Percentiles rank a stretch among this genome's conserved stretches.
Conservation (phyloP, 192 early-diverging fungal species). For the Lunasporangiospora selenospora region DNA sequence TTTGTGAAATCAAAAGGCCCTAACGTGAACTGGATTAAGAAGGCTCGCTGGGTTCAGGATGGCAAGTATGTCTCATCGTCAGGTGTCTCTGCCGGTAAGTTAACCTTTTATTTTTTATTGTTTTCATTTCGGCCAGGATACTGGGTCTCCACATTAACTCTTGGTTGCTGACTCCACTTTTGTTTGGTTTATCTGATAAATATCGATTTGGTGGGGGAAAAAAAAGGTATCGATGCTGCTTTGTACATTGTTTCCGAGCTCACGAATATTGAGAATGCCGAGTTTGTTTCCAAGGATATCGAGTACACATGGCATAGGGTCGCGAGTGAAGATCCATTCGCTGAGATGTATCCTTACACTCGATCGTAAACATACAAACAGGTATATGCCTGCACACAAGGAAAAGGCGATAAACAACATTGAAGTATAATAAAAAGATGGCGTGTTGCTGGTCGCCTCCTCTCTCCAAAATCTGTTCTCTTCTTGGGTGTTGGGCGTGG, state of each 20-base stretch:
- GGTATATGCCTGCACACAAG: too few relatives aligned
- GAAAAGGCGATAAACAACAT: too few relatives aligned
- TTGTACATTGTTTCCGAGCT: constrained; percentile 28
- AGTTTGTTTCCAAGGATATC: constrained; percentile 13
- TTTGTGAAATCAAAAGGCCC: constrained; percentile 13
- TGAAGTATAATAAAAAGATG: too few relatives aligned
- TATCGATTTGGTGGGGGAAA: too few relatives aligned
- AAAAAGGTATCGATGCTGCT: constrained; percentile 43
- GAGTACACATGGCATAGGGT: constrained; percentile 46
- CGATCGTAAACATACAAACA: constrained; percentile 29
- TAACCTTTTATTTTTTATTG: neutral
- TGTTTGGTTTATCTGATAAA: too few relatives aligned
- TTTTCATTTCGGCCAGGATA: too few relatives aligned
- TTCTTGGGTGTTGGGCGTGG: too few relatives aligned
- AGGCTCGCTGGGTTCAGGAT: constrained; percentile 60
- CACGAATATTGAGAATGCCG: constrained; percentile 9
- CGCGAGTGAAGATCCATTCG: constrained; percentile 36
- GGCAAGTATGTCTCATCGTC: constrained; percentile 51
- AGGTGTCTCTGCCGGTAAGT: constrained; percentile 52
- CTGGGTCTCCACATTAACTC: too few relatives aligned
- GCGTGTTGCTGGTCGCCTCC: too few relatives aligned
- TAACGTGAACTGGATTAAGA: constrained; percentile 57
- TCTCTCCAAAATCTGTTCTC: too few relatives aligned
- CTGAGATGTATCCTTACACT: constrained; percentile 37
- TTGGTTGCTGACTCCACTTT: too few relatives aligned